Conservation (phyloP, 1,284 basidiomycete species). For the Pholiota adiposa region DNA sequence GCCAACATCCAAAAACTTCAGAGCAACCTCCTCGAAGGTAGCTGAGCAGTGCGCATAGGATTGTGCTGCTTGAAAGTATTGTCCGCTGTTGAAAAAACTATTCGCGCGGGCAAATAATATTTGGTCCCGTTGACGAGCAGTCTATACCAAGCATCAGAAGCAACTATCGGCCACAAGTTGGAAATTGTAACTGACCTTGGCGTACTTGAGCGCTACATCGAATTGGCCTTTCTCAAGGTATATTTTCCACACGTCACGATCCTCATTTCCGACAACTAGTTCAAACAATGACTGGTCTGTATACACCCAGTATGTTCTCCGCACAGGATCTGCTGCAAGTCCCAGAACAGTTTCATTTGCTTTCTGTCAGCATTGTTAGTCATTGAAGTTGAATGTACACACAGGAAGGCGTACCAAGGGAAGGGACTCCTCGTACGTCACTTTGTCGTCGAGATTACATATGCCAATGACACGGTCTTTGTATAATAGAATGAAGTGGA, state of each 20-base stretch:
- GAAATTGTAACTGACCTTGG: constrained; percentile 60
- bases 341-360: constrained; percentile 74
- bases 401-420: constrained; percentile 67
- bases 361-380: constrained; percentile 50
- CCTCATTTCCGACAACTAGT: constrained; percentile 86
- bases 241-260: constrained; percentile 93
- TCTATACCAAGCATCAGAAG: constrained; percentile 47
- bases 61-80: constrained; percentile 91
- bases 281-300: constrained; percentile 92
- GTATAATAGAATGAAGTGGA: constrained; percentile 91
- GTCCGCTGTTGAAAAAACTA: constrained; percentile 79
- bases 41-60: constrained; percentile 89
- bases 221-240: constrained; percentile 83
- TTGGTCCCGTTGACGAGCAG: constrained; percentile 82
- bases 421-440: constrained; percentile 84
- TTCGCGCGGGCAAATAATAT: constrained; percentile 88
- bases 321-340: constrained; percentile 81
- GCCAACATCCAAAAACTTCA: constrained; percentile 88
- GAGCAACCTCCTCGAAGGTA: constrained; percentile 90
- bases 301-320: constrained; percentile 94
- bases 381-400: constrained; percentile 1
- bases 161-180: neutral
- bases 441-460: constrained; percentile 80
- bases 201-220: constrained; percentile 79
- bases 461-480: constrained; percentile 80